Evolutionary conservation across 2,329 filamentous ascomycete genomes (phyloP), one percentile per base, ranked within the genome.

Genomic region (Trichophyton verrucosum): DNA sequence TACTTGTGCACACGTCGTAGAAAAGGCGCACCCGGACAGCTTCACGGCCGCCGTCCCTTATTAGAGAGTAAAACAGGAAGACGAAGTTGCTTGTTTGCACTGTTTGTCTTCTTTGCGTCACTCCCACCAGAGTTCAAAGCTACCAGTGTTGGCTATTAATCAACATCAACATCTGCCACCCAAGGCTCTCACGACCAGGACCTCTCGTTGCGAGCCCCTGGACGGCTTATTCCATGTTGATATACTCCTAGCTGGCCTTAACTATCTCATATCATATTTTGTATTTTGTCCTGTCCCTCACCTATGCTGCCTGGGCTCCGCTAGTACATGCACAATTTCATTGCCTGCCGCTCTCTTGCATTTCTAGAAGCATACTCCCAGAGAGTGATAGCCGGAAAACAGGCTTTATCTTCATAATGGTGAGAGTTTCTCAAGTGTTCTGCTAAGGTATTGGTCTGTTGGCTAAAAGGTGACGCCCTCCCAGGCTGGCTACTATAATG

Each of bases 401-500:
- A 53, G 49, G 27, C 27, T 30, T 30, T 6, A 53, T 22, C 38
- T 38, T 38, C 30, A 20, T 24, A 15, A 57, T 57, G 55, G 55
- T 57, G 17, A 40, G 17, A 40, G 55, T 1, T 24, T 1, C 6
- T 11, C 5, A 5, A 53, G n/a, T 17, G 15, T 6, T 8, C 38
- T 47, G 9, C 3, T 27, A 3, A 24, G 7, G 9, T 47, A 7
- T 36, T 59, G 20, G 47, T n/a, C 27, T 5, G 3, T 30, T 20
- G 20, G 38, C 46, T 24, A 6, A n/a, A 22, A 2, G 20, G 1
- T 47, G 7, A 33, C 11, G 3, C 11, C 33, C 33, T 38, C 33
- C 11, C 11, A 59, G 57, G 57, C 57, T 13, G 74, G 73, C 62
- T 82, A 77, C 70, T 81, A 78, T 74, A 75, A 78, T 73, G 78